Conservation (phyloP, 2,329 filamentous ascomycete genomes). For the Aspergillus fumigatus region DNA sequence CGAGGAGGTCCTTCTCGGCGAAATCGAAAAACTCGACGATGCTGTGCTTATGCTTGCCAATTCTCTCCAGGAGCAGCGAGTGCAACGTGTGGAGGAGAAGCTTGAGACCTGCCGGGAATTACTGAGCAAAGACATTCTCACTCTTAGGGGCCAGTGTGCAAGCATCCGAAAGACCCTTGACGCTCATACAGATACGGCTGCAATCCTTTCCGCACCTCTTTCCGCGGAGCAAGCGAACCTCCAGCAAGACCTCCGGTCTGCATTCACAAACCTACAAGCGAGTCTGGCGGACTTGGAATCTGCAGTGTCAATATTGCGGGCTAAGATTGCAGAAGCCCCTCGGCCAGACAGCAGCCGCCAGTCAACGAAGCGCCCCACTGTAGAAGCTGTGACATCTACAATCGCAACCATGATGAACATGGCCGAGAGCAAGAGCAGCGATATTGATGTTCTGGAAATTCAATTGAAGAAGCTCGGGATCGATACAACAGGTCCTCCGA, state of each 20-base stretch:
- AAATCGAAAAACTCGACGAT: slow-evolving; percentile 64
- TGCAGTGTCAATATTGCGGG: slow-evolving; percentile 70
- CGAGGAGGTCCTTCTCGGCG: slow-evolving; percentile 67
- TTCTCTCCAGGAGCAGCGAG: slow-evolving; percentile 62
- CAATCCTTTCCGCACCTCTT: slow-evolving; percentile 66
- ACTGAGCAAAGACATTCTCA: slow-evolving; percentile 61
- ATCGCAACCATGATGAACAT: slow-evolving; percentile 89
- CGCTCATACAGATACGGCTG: slow-evolving; percentile 64
- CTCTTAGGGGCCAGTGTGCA: slow-evolving; percentile 69
- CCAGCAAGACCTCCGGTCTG: slow-evolving; percentile 74
- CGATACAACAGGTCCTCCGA: slow-evolving; percentile 20
- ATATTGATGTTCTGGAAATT: slow-evolving; percentile 83
- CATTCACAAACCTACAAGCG: slow-evolving; percentile 69
- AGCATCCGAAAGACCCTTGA: slow-evolving; percentile 74
- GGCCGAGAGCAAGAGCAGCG: slow-evolving; percentile 84
- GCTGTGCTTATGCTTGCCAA: slow-evolving; percentile 62
- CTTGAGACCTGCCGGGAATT: slow-evolving; percentile 65
- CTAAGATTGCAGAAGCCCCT: slow-evolving; percentile 62
- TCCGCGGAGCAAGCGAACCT: slow-evolving; percentile 77
- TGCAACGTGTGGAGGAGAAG: slow-evolving; percentile 65
- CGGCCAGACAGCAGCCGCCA: slow-evolving; percentile 45
- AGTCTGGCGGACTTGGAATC: slow-evolving; percentile 76
- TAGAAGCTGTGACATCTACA: slow-evolving; percentile 87
- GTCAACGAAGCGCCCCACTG: slow-evolving; percentile 62
- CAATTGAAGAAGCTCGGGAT: slow-evolving; percentile 73